phyloP scores from a whole-genome alignment of 495 filamentous ascomycete species.

The Penicillium maclennaniae region DNA sequence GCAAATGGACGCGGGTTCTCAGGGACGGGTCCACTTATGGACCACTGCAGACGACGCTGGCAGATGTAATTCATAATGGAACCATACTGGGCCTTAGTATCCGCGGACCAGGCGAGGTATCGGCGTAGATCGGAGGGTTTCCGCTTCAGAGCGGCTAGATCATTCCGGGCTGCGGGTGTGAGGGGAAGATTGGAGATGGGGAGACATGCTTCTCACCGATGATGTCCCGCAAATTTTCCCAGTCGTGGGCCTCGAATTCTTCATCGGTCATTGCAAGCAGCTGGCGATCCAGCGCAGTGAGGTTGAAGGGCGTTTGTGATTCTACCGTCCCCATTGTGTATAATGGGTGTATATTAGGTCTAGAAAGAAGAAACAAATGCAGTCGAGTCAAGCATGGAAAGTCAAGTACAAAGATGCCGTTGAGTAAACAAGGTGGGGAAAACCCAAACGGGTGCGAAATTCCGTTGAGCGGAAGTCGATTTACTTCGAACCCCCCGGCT shows the following conservation, averaged over 20 bases:
- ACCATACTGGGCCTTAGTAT: constrained; percentile 69
- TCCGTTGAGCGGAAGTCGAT: constrained; percentile 23
- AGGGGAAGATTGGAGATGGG: constrained; percentile 3
- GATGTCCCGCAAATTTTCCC: constrained; percentile 63
- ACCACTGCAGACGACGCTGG: constrained; percentile 70
- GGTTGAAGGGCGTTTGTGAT: constrained; percentile 49
- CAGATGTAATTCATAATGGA: constrained; percentile 74
- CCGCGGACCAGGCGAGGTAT: constrained; percentile 74
- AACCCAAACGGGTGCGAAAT: constrained; percentile 20
- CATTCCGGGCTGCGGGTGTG: constrained; percentile 54
- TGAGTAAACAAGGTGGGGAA: constrained; percentile 10
- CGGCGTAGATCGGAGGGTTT: constrained; percentile 78
- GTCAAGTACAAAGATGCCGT: too few species aligned
- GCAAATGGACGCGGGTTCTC: constrained; percentile 58
- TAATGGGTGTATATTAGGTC: background rate
- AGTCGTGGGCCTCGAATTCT: constrained; percentile 63
- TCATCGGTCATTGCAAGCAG: constrained; percentile 67
- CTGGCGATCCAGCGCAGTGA: constrained; percentile 62
- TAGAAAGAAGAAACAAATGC: background rate
- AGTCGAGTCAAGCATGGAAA: too few species aligned
- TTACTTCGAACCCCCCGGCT: background rate
- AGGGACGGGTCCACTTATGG: constrained; percentile 7
- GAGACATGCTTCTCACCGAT: constrained; percentile 51
- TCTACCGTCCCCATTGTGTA: background rate
- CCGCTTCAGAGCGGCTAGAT: constrained; percentile 72